Evolutionary conservation across 225 moss, liverwort and hornwort genomes (phyloP), one percentile per base, ranked within the genome.

Genomic region (Neckera pumila): DNA sequence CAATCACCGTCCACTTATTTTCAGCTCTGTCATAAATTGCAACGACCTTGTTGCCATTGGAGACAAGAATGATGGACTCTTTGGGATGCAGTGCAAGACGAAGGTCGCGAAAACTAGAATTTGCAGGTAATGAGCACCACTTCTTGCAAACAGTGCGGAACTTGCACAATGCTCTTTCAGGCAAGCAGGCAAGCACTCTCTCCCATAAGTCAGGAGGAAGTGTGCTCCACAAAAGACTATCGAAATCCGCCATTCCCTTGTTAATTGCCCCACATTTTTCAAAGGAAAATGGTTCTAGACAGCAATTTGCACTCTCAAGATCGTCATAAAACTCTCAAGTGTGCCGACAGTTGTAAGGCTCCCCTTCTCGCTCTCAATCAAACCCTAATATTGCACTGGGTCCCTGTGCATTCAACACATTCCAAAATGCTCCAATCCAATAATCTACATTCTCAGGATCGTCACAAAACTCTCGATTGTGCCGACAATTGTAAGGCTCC

Each of bases 181-280:
- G 86, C 88, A 93, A 88, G 65, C 71, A 93, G 43, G 88, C 87
- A 8, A 93, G 72, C n/a, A 93, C 90, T 47, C 84, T 83, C 86
- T 90, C 92, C 89, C 89, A 89, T 22, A 93, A 72, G 70, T 92
- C 92, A 7, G 86, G 84, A 72, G 90, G 92, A 45, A 93, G 84
- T 28, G 81, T 57, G 40, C 89, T 89, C 92, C 88, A 93, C 78
- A 92, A 87, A 54, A 49, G 76, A 45, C n/a, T 45, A 31, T 92
- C 92, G 60, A 93, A 87, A 45, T 86, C 63, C 58, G 71, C 80
- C 90, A 92, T 92, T 49, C 82, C 82, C 61, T 42, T 43, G 45
- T 54, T 75, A 76, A 73, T 33, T 65, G 58, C 65, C 62, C 27
- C 71, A 59, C 40, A 64, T 49, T 26, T 18, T 38, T 38, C 33